These are phyloP conservation scores for Fusarium burgessii DNA, from an alignment of 2,329 filamentous ascomycete species.

Conservation along the genomic window DNA sequence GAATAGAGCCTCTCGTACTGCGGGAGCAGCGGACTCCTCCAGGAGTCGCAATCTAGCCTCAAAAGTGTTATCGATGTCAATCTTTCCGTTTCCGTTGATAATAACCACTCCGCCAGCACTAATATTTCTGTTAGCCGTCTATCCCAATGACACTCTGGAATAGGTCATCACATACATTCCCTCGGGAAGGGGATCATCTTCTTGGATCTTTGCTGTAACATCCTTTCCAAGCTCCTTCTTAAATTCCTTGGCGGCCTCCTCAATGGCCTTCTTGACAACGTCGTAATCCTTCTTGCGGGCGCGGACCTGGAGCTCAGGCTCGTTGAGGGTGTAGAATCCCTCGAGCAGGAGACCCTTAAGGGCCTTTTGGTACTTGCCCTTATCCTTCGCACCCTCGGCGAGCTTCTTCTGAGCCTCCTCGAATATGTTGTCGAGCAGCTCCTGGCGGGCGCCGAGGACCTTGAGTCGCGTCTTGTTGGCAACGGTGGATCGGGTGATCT, in stretches of 20 bases:
- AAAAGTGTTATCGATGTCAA: constrained; percentile 98
- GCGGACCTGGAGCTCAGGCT: constrained; percentile 80
- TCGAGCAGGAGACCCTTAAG: constrained; percentile 88
- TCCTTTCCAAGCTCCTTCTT: constrained; percentile 81
- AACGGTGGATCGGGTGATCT: constrained; percentile 96
- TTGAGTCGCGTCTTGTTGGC: constrained; percentile 95
- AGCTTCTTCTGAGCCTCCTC: constrained; percentile 82
- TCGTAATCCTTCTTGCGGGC: constrained; percentile 84
- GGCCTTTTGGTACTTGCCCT: constrained; percentile 78
- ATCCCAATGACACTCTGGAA: not conserved
- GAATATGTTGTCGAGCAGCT: constrained; percentile 91
- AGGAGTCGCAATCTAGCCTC: constrained; percentile 90
- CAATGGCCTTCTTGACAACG: constrained; percentile 80
- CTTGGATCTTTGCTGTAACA: constrained; percentile 77
- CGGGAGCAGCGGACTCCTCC: constrained; percentile 85
- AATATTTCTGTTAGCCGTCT: constrained; percentile 41
- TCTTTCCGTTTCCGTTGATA: constrained; percentile 87
- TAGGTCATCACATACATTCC: constrained; percentile 74
- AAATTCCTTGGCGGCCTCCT: constrained; percentile 83
- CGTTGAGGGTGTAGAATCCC: constrained; percentile 88
- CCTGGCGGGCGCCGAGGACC: constrained; percentile 87
- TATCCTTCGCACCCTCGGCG: constrained; percentile 71
- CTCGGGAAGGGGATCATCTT: constrained; percentile 82
- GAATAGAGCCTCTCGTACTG: constrained; percentile 87
- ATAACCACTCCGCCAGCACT: constrained; percentile 88